A percentile compares a stretch with the other conserved stretches of the same genome.
phyloP scores from a whole-genome alignment of 208 protist species.

The Wallacemonas rigidus region DNA sequence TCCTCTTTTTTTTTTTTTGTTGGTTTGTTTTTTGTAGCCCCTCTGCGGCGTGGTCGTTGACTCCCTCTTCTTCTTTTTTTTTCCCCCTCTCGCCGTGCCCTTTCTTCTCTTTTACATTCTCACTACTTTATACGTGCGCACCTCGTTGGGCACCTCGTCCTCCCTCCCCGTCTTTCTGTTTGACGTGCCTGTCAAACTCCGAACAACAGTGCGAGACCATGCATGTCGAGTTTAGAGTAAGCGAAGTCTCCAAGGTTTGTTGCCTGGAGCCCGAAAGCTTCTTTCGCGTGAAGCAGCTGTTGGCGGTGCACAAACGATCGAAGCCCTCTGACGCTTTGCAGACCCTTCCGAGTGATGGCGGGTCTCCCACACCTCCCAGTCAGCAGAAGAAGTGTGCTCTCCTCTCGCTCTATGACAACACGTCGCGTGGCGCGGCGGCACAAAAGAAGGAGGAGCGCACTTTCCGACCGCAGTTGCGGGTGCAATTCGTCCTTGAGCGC shows the following conservation, averaged over 20 bases:
- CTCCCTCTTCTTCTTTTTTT: constrained; percentile 6
- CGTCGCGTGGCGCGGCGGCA: not conserved
- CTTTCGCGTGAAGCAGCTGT: constrained; percentile 74
- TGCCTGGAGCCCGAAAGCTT: constrained; percentile 78
- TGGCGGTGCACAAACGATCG: constrained; percentile 15
- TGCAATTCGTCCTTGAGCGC: constrained; percentile 79
- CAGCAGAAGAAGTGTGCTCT: constrained; percentile 8
- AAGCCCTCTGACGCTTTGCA: not conserved
- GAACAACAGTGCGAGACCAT: constrained; percentile 25
- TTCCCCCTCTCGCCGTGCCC: not conserved
- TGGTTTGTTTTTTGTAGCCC: not conserved
- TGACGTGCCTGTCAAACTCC: too few species aligned
- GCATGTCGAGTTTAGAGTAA: constrained; percentile 80
- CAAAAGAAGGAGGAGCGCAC: constrained; percentile 11
- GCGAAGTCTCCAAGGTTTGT: constrained; percentile 50
- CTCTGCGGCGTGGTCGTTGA: not conserved
- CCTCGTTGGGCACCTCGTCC: too few species aligned
- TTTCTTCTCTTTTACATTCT: too few species aligned
- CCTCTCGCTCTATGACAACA: constrained; percentile 5
- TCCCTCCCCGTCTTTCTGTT: too few species aligned
- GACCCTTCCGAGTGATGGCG: not conserved
- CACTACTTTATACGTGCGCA: too few species aligned
- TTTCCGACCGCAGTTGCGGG: constrained; percentile 41
- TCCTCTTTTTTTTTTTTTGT: constrained; percentile 6
- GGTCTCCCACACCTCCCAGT: not conserved